Evolutionary conservation across 768 basidiomycete genomes (phyloP), one percentile per base, ranked within the genome.

Genomic region (Pleurotus cornucopiae): DNA sequence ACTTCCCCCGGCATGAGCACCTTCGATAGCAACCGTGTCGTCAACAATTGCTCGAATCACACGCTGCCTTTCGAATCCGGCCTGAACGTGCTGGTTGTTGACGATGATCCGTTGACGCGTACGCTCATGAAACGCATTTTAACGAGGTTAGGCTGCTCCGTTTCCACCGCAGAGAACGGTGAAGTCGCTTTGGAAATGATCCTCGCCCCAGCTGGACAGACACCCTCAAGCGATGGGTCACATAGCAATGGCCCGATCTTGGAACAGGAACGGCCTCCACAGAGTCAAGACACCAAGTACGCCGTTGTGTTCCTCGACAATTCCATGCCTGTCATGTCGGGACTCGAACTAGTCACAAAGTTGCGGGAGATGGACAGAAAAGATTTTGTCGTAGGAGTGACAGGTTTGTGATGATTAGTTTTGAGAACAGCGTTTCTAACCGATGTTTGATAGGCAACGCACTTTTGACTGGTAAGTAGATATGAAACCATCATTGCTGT

Each of bases 91-190:
- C 75, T 92, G 16, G 89, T 93, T 2, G 91, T 93, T 0, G 91
- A 93, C 62, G 90, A 94, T 63, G 93, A 95, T 67, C 69, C 77
- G 9, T 68, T 94, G 54, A 94, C 93, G 51, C 80, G 92, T 49
- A 84, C 80, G 49, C 72, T 94, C 58, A 93, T 94, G 92, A 80
- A 77, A 58, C 79, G 91, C 20, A 81, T 91, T 68, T 74, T 94
- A 43, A 80, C 81, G n/a, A 77, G 91, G 37, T 73, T 94, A 1
- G 91, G 92, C 1, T 93, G 91, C 67, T 68, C 69, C 26, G 91
- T 94, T n/a, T 74, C 81, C 12, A 84, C 83, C 14, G 92, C 93
- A 9, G 89, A 94, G 72, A 92, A 95, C 63, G 93, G 93, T 5
- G 81, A 87, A 64, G 67, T 85, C 37, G 91, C 90, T 18, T 71